phyloP scores from a whole-genome alignment of 2,329 filamentous ascomycete genomes.

The Fusarium xylarioides region DNA sequence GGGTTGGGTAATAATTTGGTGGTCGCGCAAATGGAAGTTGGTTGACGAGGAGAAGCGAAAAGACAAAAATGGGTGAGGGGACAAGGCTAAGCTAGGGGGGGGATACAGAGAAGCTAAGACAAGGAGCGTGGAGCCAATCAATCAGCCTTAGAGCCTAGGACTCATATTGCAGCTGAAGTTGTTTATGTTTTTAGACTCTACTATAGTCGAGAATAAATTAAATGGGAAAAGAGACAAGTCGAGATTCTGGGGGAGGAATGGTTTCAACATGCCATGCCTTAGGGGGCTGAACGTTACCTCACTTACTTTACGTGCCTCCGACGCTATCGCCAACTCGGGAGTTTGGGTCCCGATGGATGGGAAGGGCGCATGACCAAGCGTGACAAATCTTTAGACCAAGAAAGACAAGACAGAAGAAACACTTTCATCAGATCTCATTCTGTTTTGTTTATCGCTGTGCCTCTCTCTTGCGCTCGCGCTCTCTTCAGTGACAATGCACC shows the following conservation, averaged over 20 bases:
- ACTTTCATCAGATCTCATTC: not conserved
- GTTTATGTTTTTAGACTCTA: not conserved
- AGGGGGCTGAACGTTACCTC: not conserved
- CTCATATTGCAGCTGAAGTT: not conserved
- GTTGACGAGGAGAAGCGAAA: conserved; percentile 27
- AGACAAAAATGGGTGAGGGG: conserved; percentile 7
- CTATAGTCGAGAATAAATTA: not conserved
- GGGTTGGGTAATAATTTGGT: conserved; percentile 7
- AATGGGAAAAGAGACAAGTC: not conserved
- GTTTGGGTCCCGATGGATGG: not conserved
- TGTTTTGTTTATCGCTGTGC: conserved; percentile 2
- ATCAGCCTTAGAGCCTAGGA: not conserved
- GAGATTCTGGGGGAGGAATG: conserved; percentile 26
- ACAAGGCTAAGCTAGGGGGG: conserved; percentile 9
- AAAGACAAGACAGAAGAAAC: not conserved
- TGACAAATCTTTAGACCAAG: not conserved
- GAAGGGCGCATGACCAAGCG: conserved; percentile 2
- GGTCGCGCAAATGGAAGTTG: conserved; percentile 9
- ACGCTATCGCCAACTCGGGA: conserved; percentile 11
- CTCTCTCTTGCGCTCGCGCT: not conserved
- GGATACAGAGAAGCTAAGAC: not conserved
- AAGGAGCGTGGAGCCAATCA: conserved; percentile 21
- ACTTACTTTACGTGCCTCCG: not conserved
- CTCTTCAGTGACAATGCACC: not conserved
- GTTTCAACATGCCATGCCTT: conserved; percentile 8